These are phyloP conservation scores for Colletotrichum orchidophilum DNA, from an alignment of 2,329 filamentous ascomycete species.

Conservation along the genomic window DNA sequence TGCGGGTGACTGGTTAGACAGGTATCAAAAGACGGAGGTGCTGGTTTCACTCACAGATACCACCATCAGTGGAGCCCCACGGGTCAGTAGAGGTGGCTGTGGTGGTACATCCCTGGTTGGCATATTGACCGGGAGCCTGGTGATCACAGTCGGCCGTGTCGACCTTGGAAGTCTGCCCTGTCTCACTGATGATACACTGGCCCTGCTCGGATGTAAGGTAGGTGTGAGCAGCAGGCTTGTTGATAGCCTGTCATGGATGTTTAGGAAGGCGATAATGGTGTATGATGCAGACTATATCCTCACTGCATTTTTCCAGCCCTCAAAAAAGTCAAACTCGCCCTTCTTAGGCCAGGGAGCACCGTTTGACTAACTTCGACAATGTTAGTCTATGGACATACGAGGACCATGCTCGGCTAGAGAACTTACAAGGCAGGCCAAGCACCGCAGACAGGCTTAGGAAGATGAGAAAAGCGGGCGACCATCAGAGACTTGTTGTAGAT, in stretches of 20 bases:
- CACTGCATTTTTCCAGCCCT: conserved; percentile 67
- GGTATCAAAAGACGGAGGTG: neutral
- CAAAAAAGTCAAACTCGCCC: conserved; percentile 75
- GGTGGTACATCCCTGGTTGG: conserved; percentile 52
- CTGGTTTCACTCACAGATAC: conserved; percentile 47
- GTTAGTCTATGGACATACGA: neutral
- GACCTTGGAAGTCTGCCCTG: conserved; percentile 43
- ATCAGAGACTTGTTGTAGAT: conserved; percentile 73
- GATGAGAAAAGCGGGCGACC: conserved; percentile 74
- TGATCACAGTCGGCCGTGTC: conserved; percentile 53
- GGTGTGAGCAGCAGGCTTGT: conserved; percentile 70
- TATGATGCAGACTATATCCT: neutral
- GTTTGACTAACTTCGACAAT: conserved; percentile 54
- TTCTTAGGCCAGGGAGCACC: conserved; percentile 65
- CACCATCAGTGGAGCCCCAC: conserved; percentile 49
- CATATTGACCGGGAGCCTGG: conserved; percentile 42
- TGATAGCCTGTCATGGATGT: conserved; percentile 40
- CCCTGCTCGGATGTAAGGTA: conserved; percentile 44
- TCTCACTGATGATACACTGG: conserved; percentile 44
- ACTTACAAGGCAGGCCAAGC: conserved; percentile 76
- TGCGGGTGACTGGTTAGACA: conserved; percentile 43
- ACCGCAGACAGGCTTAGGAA: conserved; percentile 73
- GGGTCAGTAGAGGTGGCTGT: conserved; percentile 47
- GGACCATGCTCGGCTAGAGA: too few species aligned
- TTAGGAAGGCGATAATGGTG: conserved; percentile 54